Evolutionary conservation across 495 filamentous ascomycete genomes (phyloP), one percentile per base, ranked within the genome.

Genomic region (Neurospora discreta): DNA sequence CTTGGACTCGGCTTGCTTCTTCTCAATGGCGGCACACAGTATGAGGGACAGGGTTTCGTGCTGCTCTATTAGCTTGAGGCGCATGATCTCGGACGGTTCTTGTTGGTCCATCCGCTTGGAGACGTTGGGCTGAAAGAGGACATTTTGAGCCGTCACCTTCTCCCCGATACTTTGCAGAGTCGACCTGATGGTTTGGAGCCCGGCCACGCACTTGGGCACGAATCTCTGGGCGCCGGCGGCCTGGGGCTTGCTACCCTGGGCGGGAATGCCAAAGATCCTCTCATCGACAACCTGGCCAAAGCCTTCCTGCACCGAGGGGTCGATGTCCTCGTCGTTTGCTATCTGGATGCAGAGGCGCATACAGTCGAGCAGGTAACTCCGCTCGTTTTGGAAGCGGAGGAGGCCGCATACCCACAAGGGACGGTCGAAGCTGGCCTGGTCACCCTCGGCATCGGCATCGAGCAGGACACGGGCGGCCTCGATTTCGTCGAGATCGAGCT

Each of bases 31-130:
- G 75, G 91, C 88, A 72, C 87, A 90, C 26, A 95, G 77, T 67
- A 95, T 90, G 10, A 90, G 86, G 1, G 89, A 89, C n/a, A 99
- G 86, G 9, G 89, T 87, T 78, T 98, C 95, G 78, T 98, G 96
- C 80, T 98, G 94, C 76, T 91, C 87, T 18, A 87, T 86, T 39
- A 98, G 84, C 74, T 90, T 93, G 30, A 81, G 77, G 41, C 90
- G 87, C 75, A 96, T 90, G 75, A 90, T 88, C 71, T 91, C 89
- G 40, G 93, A 84, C 5, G 89, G 88, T 76, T 97, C 93, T 69
- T 93, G 88, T 10, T 82, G 80, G 75, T 97, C 93, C 70, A 86
- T 83, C 3, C 88, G 77, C 70, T 89, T 89, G 9, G 80, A 75
- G 52, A 87, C 80, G 30, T 85, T 84, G 18, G 80, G 80, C 73